These are phyloP conservation scores for Hypoxylon intermedium DNA, from an alignment of 495 filamentous ascomycete species.

Conservation along the genomic window DNA sequence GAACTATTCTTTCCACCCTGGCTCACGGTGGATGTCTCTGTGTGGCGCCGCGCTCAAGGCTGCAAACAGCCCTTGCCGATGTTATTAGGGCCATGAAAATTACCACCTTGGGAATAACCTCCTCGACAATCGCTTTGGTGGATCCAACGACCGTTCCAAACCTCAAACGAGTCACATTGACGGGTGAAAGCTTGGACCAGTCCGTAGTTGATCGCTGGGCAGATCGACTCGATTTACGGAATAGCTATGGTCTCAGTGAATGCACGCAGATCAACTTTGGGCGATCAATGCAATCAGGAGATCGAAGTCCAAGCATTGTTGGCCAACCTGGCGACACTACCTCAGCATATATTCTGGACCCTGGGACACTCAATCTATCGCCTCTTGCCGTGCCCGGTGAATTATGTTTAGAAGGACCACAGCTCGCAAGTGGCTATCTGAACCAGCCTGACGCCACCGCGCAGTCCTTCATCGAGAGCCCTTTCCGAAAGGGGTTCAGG, in stretches of 20 bases:
- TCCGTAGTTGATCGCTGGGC: background rate
- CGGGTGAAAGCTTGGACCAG: background rate
- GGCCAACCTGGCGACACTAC: background rate
- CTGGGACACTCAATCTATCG: background rate
- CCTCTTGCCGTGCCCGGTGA: background rate
- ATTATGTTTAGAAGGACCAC: background rate
- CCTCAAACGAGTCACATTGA: background rate
- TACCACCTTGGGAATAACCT: background rate
- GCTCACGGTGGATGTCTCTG: background rate
- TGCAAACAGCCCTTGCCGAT: background rate
- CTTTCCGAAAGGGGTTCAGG: background rate
- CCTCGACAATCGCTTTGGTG: background rate
- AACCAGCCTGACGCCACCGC: background rate
- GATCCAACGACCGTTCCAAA: background rate
- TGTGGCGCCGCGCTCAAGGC: background rate
- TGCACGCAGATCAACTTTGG: background rate
- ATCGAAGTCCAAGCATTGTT: background rate
- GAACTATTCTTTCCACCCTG: background rate
- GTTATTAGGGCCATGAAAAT: background rate
- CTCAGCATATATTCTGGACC: background rate
- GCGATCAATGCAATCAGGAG: background rate
- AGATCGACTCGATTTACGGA: background rate
- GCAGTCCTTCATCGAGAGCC: background rate
- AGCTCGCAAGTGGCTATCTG: background rate
- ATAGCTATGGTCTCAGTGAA: slow-evolving; percentile 1